Percentiles rank a stretch among this genome's conserved stretches.
These are phyloP conservation scores for Leptographium lundbergii DNA, from an alignment of 2,329 filamentous ascomycete species.

Conservation along the genomic window DNA sequence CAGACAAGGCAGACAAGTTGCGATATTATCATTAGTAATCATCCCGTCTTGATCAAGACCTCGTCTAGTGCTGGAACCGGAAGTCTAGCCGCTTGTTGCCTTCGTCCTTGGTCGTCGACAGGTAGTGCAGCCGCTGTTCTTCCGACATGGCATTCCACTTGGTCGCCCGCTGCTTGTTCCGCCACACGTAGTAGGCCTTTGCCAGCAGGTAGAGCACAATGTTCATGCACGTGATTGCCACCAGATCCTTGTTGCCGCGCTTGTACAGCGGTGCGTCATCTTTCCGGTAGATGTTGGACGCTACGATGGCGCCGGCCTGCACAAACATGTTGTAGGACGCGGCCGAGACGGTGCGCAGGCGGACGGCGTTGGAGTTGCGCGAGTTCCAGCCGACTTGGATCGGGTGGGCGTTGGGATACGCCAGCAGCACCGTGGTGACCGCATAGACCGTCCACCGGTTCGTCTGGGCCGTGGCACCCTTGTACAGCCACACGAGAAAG, in stretches of 20 bases:
- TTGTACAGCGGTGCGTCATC: slow-evolving; percentile 34
- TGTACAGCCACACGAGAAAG: slow-evolving; percentile 37
- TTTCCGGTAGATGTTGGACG: slow-evolving; percentile 26
- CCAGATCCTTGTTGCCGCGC: slow-evolving; percentile 39
- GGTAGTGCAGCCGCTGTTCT: slow-evolving; percentile 18
- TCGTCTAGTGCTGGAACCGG: slow-evolving; percentile 18
- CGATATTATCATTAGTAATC: too few species aligned
- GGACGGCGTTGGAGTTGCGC: slow-evolving; percentile 48
- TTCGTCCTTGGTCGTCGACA: slow-evolving; percentile 19
- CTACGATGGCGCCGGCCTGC: slow-evolving; percentile 29
- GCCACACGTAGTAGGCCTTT: slow-evolving; percentile 21
- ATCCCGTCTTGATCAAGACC: background rate
- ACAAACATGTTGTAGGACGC: slow-evolving; percentile 49
- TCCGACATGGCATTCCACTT: slow-evolving; percentile 19
- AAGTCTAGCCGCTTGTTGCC: slow-evolving; percentile 23
- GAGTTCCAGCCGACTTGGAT: slow-evolving; percentile 36
- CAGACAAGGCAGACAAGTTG: too few species aligned
- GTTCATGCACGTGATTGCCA: slow-evolving; percentile 30
- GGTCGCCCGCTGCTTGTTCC: slow-evolving; percentile 18
- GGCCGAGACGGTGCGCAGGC: slow-evolving; percentile 48
- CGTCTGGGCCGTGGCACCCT: slow-evolving; percentile 23
- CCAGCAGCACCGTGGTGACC: slow-evolving; percentile 27
- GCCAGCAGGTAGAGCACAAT: slow-evolving; percentile 17
- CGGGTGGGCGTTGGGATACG: slow-evolving; percentile 29
- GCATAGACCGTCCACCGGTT: slow-evolving; percentile 29